These are phyloP conservation scores for Claviceps humidiphila DNA, from an alignment of 2,329 filamentous ascomycete genomes.

Conservation along the genomic window DNA sequence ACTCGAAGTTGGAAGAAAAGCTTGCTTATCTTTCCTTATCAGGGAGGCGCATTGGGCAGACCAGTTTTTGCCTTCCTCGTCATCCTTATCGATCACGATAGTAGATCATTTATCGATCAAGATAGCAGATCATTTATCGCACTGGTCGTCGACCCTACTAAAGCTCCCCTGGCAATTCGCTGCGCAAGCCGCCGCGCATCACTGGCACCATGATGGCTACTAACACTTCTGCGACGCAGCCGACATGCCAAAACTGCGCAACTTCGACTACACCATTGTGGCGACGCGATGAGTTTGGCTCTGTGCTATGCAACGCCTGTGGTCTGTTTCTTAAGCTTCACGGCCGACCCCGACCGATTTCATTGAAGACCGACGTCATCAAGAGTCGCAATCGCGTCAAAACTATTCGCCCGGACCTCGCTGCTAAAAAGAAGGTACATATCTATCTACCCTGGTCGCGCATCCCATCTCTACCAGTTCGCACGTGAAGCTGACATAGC, in stretches of 20 bases:
- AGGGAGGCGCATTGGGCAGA: constrained; percentile 14
- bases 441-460: constrained; percentile 15
- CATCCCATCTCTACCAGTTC: not conserved
- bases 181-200: constrained; percentile 15
- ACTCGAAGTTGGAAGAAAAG: not conserved
- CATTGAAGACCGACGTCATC: constrained; percentile 97
- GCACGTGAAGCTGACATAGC: not conserved
- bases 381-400: constrained; percentile 98
- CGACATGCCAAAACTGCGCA: constrained; percentile 89
- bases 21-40: constrained; percentile 24
- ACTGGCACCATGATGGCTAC: constrained; percentile 36
- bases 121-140: constrained; percentile 20
- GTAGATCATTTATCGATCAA: constrained; percentile 19
- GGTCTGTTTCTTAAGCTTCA: constrained; percentile 96
- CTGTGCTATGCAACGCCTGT: constrained; percentile 96
- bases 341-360: constrained; percentile 83
- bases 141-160: constrained; percentile 14
- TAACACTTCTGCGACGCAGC: constrained; percentile 58
- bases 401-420: constrained; percentile 63
- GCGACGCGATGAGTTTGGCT: constrained; percentile 91
- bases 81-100: constrained; percentile 26
- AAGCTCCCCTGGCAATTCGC: constrained; percentile 11
- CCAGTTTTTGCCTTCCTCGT: constrained; percentile 22
- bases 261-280: constrained; percentile 94
- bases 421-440: constrained; percentile 68